Conservation (phyloP, 345 rosid genomes). For the Bruguiera sexangula region DNA sequence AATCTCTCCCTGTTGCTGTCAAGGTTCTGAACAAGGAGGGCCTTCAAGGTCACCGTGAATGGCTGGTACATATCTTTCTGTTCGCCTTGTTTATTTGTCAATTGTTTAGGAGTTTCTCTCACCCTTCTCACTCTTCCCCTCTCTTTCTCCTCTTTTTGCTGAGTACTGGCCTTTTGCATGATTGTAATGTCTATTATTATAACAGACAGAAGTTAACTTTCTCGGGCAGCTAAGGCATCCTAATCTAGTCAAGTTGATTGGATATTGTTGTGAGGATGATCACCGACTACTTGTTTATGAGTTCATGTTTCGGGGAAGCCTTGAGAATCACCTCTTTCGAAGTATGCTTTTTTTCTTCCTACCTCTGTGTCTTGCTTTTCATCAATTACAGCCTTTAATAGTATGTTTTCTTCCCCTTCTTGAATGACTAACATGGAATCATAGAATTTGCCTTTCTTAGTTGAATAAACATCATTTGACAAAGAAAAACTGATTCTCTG, state of each 20-base stretch:
- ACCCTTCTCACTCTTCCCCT: background rate
- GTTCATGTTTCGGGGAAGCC: slow-evolving; percentile 96
- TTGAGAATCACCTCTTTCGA: slow-evolving; percentile 94
- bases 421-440: background rate
- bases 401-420: background rate
- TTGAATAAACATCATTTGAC: background rate
- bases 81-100: background rate
- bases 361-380: background rate
- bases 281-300: slow-evolving; percentile 90
- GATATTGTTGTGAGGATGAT: slow-evolving; percentile 92
- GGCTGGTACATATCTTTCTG: slow-evolving; percentile 55
- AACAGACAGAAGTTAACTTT: slow-evolving; percentile 53
- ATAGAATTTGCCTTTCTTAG: background rate
- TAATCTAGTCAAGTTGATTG: slow-evolving; percentile 91
- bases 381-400: background rate
- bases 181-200: background rate
- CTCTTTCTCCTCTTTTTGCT: background rate
- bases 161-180: background rate
- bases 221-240: slow-evolving; percentile 97
- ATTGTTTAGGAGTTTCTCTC: background rate
- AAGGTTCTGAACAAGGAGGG: slow-evolving; percentile 96
- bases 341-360: slow-evolving; percentile 42
- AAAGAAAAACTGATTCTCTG: background rate
- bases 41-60: slow-evolving; percentile 95
- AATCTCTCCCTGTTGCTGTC: slow-evolving; percentile 93